These are phyloP conservation scores for Russula sp. DNA, from an alignment of 768 basidiomycete genomes.

Conservation along the genomic window DNA sequence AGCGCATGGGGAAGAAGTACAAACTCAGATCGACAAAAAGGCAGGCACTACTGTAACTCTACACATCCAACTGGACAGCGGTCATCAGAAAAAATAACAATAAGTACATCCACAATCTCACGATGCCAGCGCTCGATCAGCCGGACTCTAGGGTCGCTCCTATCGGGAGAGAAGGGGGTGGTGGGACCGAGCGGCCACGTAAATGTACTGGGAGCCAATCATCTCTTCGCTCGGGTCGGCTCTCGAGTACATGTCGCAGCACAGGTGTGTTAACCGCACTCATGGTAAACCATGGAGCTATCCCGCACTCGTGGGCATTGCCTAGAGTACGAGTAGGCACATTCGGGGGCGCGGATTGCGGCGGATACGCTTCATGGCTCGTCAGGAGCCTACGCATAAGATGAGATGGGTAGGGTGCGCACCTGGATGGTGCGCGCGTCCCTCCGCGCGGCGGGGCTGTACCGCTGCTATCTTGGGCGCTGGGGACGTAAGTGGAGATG, in stretches of 20 bases:
- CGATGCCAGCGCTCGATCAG: slow-evolving; percentile 4
- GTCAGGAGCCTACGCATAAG: not conserved
- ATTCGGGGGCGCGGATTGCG: slow-evolving; percentile 7
- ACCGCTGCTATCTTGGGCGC: not conserved
- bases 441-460: not conserved
- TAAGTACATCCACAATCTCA: slow-evolving; percentile 8
- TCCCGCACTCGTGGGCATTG: slow-evolving; percentile 8
- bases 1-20: slow-evolving; percentile 9
- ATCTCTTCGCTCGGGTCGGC: slow-evolving; percentile 4
- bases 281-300: slow-evolving; percentile 20
- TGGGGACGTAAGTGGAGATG: not conserved
- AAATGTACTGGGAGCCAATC: slow-evolving; percentile 12
- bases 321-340: slow-evolving; percentile 20
- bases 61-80: not conserved
- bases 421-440: slow-evolving; percentile 20
- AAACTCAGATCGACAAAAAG: slow-evolving; percentile 19
- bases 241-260: slow-evolving; percentile 10
- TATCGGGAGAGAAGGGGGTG: not conserved
- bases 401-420: not conserved
- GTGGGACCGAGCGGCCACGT: slow-evolving; percentile 7
- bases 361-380: slow-evolving; percentile 14
- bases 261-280: slow-evolving; percentile 16
- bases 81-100: slow-evolving; percentile 11
- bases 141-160: not conserved
- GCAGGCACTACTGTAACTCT: slow-evolving; percentile 11